Evolutionary conservation across 495 filamentous ascomycete genomes (phyloP).

Genomic region (Neurospora pannonica): DNA sequence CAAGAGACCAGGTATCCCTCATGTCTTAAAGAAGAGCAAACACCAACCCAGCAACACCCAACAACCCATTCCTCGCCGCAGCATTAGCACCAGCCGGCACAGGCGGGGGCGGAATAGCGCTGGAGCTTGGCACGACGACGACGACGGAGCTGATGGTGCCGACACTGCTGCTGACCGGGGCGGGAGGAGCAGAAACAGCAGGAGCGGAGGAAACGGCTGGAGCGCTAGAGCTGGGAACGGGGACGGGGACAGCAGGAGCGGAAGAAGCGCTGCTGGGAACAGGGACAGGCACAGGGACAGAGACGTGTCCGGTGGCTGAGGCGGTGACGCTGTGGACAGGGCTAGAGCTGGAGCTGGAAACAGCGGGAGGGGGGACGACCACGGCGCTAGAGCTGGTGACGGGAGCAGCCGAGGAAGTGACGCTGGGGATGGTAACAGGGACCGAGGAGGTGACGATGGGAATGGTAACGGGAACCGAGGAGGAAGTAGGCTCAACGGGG

Average conservation of each 20-base stretch:
- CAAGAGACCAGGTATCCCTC: not conserved
- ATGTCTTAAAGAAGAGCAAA: not conserved
- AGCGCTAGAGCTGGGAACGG: not conserved
- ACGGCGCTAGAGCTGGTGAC: not conserved
- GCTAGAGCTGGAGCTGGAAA: not conserved
- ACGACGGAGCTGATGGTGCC: not conserved
- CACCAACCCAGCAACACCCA: not conserved
- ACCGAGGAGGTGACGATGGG: not conserved
- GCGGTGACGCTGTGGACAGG: not conserved
- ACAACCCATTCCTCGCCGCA: not conserved
- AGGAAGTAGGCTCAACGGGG: constrained; percentile 31
- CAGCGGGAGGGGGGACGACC: not conserved
- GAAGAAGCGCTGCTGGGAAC: not conserved
- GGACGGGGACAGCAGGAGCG: not conserved
- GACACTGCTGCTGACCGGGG: not conserved
- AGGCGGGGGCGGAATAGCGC: not conserved
- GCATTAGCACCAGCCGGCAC: not conserved
- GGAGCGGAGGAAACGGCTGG: not conserved
- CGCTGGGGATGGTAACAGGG: not conserved
- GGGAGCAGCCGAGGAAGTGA: not conserved
- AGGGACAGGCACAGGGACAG: not conserved
- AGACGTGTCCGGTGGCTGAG: not conserved
- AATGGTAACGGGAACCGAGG: not conserved
- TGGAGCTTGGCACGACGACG: not conserved
- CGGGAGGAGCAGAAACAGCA: not conserved